These are phyloP conservation scores for Lachnellula cervina DNA, from an alignment of 2,329 filamentous ascomycete species.

Conservation along the genomic window DNA sequence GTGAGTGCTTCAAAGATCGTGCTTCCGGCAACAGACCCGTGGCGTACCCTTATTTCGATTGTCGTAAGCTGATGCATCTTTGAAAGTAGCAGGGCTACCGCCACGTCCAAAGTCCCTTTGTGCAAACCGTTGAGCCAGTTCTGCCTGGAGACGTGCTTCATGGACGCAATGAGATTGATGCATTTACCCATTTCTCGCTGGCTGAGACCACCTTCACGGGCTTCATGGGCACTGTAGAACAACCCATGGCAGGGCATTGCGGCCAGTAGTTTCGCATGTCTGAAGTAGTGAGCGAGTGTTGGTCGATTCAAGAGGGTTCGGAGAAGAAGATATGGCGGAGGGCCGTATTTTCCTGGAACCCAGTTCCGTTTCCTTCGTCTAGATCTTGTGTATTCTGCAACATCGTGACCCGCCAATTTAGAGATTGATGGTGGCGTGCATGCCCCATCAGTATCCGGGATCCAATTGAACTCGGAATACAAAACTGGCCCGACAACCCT, in stretches of 20 bases:
- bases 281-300: neutral
- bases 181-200: neutral
- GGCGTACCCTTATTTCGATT: constrained; percentile 7
- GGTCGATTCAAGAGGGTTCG: constrained; percentile 6
- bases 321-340: constrained; percentile 10
- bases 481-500: constrained; percentile 3
- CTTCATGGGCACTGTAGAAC: constrained; percentile 7
- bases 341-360: neutral
- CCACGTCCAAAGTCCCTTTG: constrained; percentile 5
- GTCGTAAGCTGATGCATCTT: neutral
- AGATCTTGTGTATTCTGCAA: neutral
- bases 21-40: neutral
- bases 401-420: neutral
- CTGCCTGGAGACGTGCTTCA: neutral
- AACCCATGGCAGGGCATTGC: neutral
- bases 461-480: constrained; percentile 9
- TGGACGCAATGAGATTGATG: neutral
- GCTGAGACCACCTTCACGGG: constrained; percentile 7
- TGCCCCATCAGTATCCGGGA: neutral
- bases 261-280: constrained; percentile 1
- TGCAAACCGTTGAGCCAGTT: constrained; percentile 1
- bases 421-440: neutral
- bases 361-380: neutral
- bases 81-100: constrained; percentile 3
- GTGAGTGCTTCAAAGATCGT: constrained; percentile 5